Evolutionary conservation across 2,329 filamentous ascomycete species (phyloP).

Genomic region (Ascocoryne sarcoides): DNA sequence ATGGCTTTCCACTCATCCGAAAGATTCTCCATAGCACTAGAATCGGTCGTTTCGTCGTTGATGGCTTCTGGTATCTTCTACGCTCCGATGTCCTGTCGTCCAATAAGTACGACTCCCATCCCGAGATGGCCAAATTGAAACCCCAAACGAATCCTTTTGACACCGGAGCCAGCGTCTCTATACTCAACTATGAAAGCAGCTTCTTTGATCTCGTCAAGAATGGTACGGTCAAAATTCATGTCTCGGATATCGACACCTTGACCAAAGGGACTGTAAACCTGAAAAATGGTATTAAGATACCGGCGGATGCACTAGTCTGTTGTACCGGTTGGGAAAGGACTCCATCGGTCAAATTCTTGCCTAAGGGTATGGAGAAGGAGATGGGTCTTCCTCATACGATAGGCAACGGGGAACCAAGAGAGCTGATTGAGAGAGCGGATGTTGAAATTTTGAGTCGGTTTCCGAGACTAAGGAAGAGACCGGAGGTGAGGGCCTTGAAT

Average conservation of each 20-base stretch:
- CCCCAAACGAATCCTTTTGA: conserved; percentile 44
- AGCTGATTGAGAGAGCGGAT: conserved; percentile 38
- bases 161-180: conserved; percentile 45
- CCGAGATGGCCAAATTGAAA: conserved; percentile 44
- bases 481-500: conserved; percentile 38
- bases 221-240: conserved; percentile 43
- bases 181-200: conserved; percentile 50
- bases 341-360: conserved; percentile 43
- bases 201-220: conserved; percentile 47
- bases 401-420: conserved; percentile 24
- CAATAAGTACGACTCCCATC: conserved; percentile 45
- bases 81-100: conserved; percentile 44
- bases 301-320: conserved; percentile 44
- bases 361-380: conserved; percentile 36
- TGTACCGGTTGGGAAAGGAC: conserved; percentile 51
- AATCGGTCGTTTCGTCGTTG: conserved; percentile 46
- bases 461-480: conserved; percentile 44
- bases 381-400: conserved; percentile 41
- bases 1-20: conserved; percentile 47
- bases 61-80: conserved; percentile 49
- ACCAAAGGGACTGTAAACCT: conserved; percentile 40
- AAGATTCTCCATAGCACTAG: conserved; percentile 48
- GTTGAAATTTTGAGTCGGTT: conserved; percentile 43
- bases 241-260: conserved; percentile 42
- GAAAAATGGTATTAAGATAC: conserved; percentile 37